phyloP scores from a whole-genome alignment of 2,329 filamentous ascomycete species.

The Blumeria graminis region DNA sequence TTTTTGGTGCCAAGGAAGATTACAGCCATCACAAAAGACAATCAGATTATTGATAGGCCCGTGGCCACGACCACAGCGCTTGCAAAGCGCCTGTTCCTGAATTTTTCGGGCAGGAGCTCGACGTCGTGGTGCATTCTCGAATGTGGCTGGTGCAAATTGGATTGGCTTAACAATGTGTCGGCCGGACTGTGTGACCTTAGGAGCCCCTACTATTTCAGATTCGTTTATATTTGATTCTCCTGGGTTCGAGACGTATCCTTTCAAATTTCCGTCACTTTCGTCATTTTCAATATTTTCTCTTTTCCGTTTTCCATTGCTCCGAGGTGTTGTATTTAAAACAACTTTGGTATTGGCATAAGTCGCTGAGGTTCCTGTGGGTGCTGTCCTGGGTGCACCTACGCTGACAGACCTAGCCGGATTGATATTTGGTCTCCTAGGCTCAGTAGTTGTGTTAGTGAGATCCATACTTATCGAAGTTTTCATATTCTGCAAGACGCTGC shows the following conservation, averaged over 20 bases:
- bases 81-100: constrained; percentile 38
- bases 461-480: constrained; percentile 16
- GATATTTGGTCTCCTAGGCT: constrained; percentile 3
- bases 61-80: constrained; percentile 45
- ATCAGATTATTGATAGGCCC: constrained; percentile 56
- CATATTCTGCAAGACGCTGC: constrained; percentile 15
- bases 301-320: constrained; percentile 13
- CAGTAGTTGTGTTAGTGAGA: constrained; percentile 11
- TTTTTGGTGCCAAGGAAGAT: constrained; percentile 55
- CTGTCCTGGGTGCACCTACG: constrained; percentile 6
- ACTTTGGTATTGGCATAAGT: constrained; percentile 3
- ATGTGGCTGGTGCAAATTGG: constrained; percentile 32
- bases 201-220: constrained; percentile 21
- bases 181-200: constrained; percentile 52
- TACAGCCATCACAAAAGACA: constrained; percentile 68
- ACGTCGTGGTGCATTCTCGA: constrained; percentile 19
- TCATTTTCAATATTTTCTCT: constrained; percentile 11
- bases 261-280: constrained; percentile 7
- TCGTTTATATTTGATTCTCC: constrained; percentile 17
- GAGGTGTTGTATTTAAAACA: constrained; percentile 3
- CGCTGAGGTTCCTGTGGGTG: constrained; percentile 8
- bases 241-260: constrained; percentile 13
- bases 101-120: constrained; percentile 29
- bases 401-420: constrained; percentile 4
- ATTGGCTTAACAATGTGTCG: constrained; percentile 44